Base-by-base conservation (phyloP, 176 grass and related monocot genomes). In the Canna indica region DNA sequence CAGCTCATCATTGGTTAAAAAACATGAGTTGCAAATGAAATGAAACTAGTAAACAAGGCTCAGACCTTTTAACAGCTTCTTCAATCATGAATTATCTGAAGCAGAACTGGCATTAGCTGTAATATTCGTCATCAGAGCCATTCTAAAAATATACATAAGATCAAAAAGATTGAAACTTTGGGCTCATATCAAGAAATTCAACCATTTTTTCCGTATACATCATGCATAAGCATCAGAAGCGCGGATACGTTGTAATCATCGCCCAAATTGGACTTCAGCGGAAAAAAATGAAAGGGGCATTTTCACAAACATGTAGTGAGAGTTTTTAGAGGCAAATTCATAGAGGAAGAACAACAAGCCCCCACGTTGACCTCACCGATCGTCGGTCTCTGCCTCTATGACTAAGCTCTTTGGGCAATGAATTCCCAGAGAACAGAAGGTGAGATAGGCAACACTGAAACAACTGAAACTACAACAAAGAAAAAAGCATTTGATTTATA, bases 151-250 rank as follows among this genome's bases (percentile, higher is more conserved):
- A 2, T 20, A 1, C 1, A 8, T 57, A 3, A 39, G 60, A 32
- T 0, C 0, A 12, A 16, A 53, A 15, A 4, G 0, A 0, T 20
- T 1, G 2, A 10, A 2, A 16, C 2, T n/a, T 3, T 0, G 39
- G 69, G 79, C 76, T 88, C 82, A 88, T 79, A 85, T 82, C 70
- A 81, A 82, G 82, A 82, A 88, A 88, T 82, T 88, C 86, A 82
- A 88, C 72, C 86, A 85, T 79, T 81, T 28, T 81, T 77, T 71
- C 76, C 54, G 64, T 46, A 9, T 77, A 47, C 76, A 85, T 88
- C 86, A 79, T 50, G 62, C 22, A 17, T 64, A 59, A 42, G 1
- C 3, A 80, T 85, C 86, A 85, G 76, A 88, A 88, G 76, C 79
- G 76, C 79, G 72, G 86, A 68, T 88, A 85, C 73, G 31, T 36